Conservation (phyloP, 176 grass and related monocot species). For the Cenchrus purpureus region DNA sequence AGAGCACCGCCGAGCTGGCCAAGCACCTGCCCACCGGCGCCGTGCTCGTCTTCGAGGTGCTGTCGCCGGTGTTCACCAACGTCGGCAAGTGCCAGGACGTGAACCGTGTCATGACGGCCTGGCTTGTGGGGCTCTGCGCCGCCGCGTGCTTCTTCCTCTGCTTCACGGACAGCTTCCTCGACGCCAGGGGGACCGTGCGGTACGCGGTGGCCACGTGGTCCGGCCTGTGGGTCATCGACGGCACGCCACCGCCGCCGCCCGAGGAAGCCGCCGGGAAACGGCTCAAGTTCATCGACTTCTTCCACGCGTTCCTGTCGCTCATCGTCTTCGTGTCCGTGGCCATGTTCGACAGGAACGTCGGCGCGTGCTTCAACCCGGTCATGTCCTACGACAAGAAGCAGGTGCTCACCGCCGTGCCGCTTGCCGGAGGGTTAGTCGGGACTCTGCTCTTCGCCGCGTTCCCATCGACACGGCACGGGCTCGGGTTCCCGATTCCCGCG, state of each 20-base stretch:
- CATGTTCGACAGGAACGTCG: constrained; percentile 47
- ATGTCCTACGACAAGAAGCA: constrained; percentile 43
- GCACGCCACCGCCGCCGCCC: constrained; percentile 31
- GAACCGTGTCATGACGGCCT: constrained; percentile 48
- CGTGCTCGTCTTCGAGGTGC: constrained; percentile 53
- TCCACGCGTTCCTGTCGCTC: constrained; percentile 50
- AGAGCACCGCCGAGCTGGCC: constrained; percentile 46
- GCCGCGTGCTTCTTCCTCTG: constrained; percentile 49
- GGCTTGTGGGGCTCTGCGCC: constrained; percentile 50
- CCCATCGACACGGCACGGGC: constrained; percentile 53
- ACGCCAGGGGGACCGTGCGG: constrained; percentile 26
- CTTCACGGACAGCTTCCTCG: constrained; percentile 58
- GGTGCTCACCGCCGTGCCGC: constrained; percentile 42
- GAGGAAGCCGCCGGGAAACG: constrained; percentile 2
- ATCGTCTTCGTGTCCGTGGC: constrained; percentile 52
- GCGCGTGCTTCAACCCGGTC: constrained; percentile 47
- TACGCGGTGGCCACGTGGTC: constrained; percentile 44
- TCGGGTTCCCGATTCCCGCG: constrained; percentile 40
- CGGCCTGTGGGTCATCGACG: constrained; percentile 55
- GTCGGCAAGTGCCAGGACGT: constrained; percentile 27
- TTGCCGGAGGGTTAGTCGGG: constrained; percentile 37
- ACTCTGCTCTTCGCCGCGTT: constrained; percentile 45
- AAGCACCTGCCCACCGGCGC: constrained; percentile 54
- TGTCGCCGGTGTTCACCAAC: constrained; percentile 51
- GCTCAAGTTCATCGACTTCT: constrained; percentile 51